Conservation (phyloP, 352 stramenopile genomes). For the Discostella stelligera region DNA sequence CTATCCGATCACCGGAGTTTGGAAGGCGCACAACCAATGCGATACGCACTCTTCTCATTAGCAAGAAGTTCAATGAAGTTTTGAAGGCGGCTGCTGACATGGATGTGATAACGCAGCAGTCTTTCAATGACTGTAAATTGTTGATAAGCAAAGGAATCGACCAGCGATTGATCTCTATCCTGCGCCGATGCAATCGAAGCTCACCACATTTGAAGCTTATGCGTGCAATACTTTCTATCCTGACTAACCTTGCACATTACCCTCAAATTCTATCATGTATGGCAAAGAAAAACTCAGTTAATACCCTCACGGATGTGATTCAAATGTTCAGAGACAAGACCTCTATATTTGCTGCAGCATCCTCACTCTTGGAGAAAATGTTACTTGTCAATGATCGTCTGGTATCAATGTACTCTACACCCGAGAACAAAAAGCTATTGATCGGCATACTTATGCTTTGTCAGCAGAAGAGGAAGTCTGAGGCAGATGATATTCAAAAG, state of each 20-base stretch:
- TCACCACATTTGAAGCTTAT: slow-evolving; percentile 93
- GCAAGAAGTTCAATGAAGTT: slow-evolving; percentile 88
- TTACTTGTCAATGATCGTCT: slow-evolving; percentile 14
- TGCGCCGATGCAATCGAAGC: slow-evolving; percentile 92
- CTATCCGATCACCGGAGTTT: neutral
- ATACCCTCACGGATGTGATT: slow-evolving; percentile 90
- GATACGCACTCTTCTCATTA: slow-evolving; percentile 56
- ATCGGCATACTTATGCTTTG: slow-evolving; percentile 26
- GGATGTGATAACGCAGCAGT: slow-evolving; percentile 90
- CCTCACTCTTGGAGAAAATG: slow-evolving; percentile 38
- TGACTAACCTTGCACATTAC: slow-evolving; percentile 87
- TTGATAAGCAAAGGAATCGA: slow-evolving; percentile 88
- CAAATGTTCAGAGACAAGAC: slow-evolving; percentile 90
- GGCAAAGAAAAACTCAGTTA: slow-evolving; percentile 79
- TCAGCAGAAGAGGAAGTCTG: slow-evolving; percentile 15
- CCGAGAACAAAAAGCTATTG: slow-evolving; percentile 38
- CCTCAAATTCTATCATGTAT: slow-evolving; percentile 62
- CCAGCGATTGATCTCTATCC: slow-evolving; percentile 89
- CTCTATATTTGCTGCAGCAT: slow-evolving; percentile 55
- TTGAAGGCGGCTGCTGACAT: slow-evolving; percentile 90
- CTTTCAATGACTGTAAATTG: slow-evolving; percentile 87
- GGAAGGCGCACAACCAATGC: slow-evolving; percentile 32
- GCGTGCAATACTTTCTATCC: slow-evolving; percentile 70
- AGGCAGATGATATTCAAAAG: slow-evolving; percentile 20
- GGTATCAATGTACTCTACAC: slow-evolving; percentile 32